Evolutionary conservation across 1,139 yeast genomes (phyloP), one percentile per base, ranked within the genome.

Genomic region (Scheffersomyces segobiensis): DNA sequence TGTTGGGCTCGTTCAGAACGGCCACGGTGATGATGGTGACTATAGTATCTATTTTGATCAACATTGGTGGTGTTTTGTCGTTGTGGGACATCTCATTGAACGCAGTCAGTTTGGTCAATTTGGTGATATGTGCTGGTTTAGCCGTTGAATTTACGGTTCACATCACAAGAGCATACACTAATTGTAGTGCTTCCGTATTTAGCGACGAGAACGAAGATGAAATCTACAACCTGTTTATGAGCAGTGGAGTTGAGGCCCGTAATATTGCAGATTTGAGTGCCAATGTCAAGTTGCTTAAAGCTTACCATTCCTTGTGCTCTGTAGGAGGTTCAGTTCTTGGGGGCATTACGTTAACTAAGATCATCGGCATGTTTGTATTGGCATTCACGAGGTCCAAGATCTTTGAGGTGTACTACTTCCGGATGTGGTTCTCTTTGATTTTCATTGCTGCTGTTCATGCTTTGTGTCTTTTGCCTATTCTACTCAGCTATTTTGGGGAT

Each of bases 131-230:
- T 71, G 87, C 90, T 4, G 99, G 99, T 0, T 78, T 95, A 53
- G 95, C 96, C 1, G 97, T 95, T 50, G 99, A 95, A 71, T 95
- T 95, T 68, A 91, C 97, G 56, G 85, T 90, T 39, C 98, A 95
- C 70, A 82, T 95, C 58, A 90, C 93, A 0, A 80, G 96, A 59
- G 93, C 96, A 0, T 95, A 87, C 70, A 83, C 88, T 49, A 62
- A 48, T 42, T 20, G 50, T 8, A 48, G 24, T 20, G 50, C 50
- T 20, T 48, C 48, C 10, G 24, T 46, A 14, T 52, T 52, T 47
- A 21, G 42, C 22, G 12, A 46, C 49, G 55, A 26, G 55, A 51
- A 53, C 46, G 64, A 63, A 22, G 66, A 21, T 18, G 50, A 51
- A 22, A n/a, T 26, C 50, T 52, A 54, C 32, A 49, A 42, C n/a